A percentile compares a stretch with the other conserved stretches of the same genome.
Conservation (phyloP, 1,139 yeast genomes). For the Saccharomyces hybrid region DNA sequence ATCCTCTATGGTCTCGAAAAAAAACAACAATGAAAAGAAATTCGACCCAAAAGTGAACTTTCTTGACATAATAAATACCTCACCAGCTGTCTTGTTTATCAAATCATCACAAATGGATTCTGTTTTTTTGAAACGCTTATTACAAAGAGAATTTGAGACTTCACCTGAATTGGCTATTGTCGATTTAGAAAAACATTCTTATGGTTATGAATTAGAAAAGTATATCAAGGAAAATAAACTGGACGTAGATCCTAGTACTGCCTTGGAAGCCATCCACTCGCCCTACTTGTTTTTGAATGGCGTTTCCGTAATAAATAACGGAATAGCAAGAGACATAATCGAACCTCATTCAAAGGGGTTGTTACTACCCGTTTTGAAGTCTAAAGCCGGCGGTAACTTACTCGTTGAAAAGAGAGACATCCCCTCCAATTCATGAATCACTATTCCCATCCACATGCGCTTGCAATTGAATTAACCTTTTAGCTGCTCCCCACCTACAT, state of each 20-base stretch:
- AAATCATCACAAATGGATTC: slow-evolving; percentile 35
- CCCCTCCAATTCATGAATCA: slow-evolving; percentile 22
- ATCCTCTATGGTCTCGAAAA: background rate
- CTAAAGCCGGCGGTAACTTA: slow-evolving; percentile 15
- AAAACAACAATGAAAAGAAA: background rate
- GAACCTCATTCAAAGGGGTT: slow-evolving; percentile 11
- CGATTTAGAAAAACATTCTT: slow-evolving; percentile 63
- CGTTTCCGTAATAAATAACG: slow-evolving; percentile 17
- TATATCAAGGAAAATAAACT: slow-evolving; percentile 32
- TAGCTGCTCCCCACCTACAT: background rate
- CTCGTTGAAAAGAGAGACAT: slow-evolving; percentile 13
- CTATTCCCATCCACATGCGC: background rate
- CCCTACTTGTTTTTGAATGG: slow-evolving; percentile 27
- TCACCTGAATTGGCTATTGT: slow-evolving; percentile 60
- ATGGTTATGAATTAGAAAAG: slow-evolving; percentile 47
- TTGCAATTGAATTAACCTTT: background rate
- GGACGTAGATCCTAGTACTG: slow-evolving; percentile 1
- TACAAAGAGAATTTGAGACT: slow-evolving; percentile 52
- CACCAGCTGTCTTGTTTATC: slow-evolving; percentile 21
- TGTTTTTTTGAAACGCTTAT: slow-evolving; percentile 49
- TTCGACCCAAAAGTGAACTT: slow-evolving; percentile 10
- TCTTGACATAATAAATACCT: slow-evolving; percentile 16
- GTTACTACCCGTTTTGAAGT: slow-evolving; percentile 14
- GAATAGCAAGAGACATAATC: slow-evolving; percentile 13
- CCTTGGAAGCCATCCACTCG: slow-evolving; percentile 2